Base-by-base conservation (phyloP, 1,284 basidiomycete genomes). In the Austroboletus niveus region DNA sequence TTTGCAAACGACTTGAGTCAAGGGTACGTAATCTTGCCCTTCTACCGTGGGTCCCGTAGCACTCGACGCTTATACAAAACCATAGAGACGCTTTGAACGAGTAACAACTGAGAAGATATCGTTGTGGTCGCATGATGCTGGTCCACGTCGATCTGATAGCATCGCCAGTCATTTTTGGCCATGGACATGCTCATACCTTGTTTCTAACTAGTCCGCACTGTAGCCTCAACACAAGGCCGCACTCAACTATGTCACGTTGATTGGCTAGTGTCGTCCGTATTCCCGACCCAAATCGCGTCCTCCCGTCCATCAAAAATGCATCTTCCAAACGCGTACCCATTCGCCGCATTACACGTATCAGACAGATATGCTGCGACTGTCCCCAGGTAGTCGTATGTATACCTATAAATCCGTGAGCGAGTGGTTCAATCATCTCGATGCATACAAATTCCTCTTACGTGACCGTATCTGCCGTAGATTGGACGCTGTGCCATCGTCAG, bases 391-490 rank as follows among this genome's bases (percentile, higher is more conserved):
- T 1, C 2, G n/a, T 58, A 55, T 8, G 32, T 46, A 44, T 57
- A 46, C 49, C 44, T 57, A 55, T 15, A 38, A 38, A 32, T 5
- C 11, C n/a, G 20, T 53, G 30, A 45, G 39, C 5, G 22, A 24
- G 22, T 30, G 6, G 2, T 30, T 34, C 31, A 15, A 12, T 47
- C 27, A 22, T 24, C 14, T 20, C 15, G n/a, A 39, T 15, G 17
- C 8, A 31, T 24, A 34, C 0, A 5, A 41, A 38, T 42, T 20
- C 8, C 9, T 35, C 41, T 14, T 57, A 40, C 42, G 48, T 40
- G 54, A 58, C 42, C 12, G 40, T 56, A 40, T 59, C 57, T 5
- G 29, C 46, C 15, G 43, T 56, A 11, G 44, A 52, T 35, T 58
- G 57, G 24, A 52, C 20, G 3, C 47, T 56, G 29, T 11, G 20